Evolutionary conservation across 2,329 filamentous ascomycete genomes (phyloP).

Genomic region (Neospermospora avenae): DNA sequence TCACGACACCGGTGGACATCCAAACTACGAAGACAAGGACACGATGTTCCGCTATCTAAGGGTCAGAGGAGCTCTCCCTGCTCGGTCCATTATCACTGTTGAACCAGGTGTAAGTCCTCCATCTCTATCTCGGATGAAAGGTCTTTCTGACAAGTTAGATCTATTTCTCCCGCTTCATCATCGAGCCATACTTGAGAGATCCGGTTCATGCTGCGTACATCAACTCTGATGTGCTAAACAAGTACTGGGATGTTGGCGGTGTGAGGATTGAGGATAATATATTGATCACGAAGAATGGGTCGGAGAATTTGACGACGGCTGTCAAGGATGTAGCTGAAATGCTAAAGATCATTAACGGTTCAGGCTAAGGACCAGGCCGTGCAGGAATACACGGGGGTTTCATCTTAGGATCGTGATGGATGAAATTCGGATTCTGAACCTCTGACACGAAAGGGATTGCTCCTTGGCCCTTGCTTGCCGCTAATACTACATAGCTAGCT

Average conservation of each 20-base stretch:
- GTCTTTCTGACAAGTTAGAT: slow-evolving; percentile 45
- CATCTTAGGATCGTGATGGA: too few relatives aligned
- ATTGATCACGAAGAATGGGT: slow-evolving; percentile 64
- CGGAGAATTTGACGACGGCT: slow-evolving; percentile 70
- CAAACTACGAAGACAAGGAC: slow-evolving; percentile 76
- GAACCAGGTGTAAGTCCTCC: slow-evolving; percentile 75
- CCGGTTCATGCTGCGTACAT: slow-evolving; percentile 74
- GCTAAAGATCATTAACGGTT: slow-evolving; percentile 40
- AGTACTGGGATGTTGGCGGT: slow-evolving; percentile 80
- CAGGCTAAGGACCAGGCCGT: not conserved
- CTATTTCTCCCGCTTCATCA: slow-evolving; percentile 90
- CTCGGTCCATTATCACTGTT: slow-evolving; percentile 83
- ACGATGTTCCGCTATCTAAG: slow-evolving; percentile 83
- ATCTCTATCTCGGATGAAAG: not conserved
- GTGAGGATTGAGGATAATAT: slow-evolving; percentile 71
- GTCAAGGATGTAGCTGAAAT: slow-evolving; percentile 65
- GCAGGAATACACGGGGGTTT: not conserved
- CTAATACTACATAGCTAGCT: too few relatives aligned
- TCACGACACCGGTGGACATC: slow-evolving; percentile 78
- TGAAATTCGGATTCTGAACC: too few relatives aligned
- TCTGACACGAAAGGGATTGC: too few relatives aligned
- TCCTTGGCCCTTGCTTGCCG: too few relatives aligned
- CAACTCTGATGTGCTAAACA: slow-evolving; percentile 66
- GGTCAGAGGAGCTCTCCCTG: slow-evolving; percentile 70
- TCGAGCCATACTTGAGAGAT: slow-evolving; percentile 73